These are phyloP conservation scores for Saccharomyces hybrid DNA, from an alignment of 1,139 yeast species.

Conservation along the genomic window DNA sequence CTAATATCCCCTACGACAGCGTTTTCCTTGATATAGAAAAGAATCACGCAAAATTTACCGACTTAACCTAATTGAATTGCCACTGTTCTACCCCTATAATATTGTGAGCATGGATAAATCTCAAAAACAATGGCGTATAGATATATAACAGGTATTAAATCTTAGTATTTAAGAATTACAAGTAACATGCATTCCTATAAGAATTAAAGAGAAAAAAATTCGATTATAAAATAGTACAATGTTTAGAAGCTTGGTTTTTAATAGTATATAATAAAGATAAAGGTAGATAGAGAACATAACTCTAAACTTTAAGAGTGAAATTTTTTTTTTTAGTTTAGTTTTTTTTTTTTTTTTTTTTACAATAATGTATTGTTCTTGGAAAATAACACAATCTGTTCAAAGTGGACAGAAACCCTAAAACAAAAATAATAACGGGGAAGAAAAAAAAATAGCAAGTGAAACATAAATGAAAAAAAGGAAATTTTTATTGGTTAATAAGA, in stretches of 20 bases:
- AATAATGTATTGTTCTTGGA: conserved; percentile 1
- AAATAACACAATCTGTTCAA: conserved; percentile 2
- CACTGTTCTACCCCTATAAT: neutral
- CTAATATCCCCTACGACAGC: conserved; percentile 15
- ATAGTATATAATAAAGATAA: neutral
- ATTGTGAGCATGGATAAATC: neutral
- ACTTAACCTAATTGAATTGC: conserved; percentile 9
- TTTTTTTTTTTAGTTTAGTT: neutral
- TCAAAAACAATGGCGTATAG: neutral
- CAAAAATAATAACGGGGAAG: neutral
- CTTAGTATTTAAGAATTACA: neutral
- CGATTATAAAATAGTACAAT: neutral
- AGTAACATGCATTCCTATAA: neutral
- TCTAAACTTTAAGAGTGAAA: conserved; percentile 1
- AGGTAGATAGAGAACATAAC: neutral
- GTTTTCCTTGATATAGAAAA: conserved; percentile 16
- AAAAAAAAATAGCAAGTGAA: neutral
- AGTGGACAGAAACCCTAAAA: neutral
- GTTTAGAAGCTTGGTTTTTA: neutral
- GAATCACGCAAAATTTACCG: conserved; percentile 12
- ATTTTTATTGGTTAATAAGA: neutral
- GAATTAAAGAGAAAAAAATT: neutral
- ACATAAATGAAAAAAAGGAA: neutral
- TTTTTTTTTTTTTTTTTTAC: conserved; percentile 1
- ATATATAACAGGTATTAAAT: neutral